phyloP scores from a whole-genome alignment of 2,329 filamentous ascomycete species.

The Xylariomycetidae sp. region DNA sequence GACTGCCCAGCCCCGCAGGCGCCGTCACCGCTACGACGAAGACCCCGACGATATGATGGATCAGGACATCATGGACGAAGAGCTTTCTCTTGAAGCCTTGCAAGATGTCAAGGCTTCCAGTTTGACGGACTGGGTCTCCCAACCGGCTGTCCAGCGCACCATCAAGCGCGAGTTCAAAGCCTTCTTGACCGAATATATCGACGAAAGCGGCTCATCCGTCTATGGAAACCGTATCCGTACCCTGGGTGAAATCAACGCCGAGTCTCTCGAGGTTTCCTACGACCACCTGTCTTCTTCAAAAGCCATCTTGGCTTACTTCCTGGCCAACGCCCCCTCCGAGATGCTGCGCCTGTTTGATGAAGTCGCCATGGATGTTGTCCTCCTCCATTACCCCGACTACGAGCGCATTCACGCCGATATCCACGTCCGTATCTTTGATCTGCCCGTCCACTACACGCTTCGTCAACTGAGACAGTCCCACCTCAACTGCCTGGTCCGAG shows the following conservation, averaged over 20 bases:
- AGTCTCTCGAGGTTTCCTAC: constrained; percentile 93
- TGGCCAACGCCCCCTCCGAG: constrained; percentile 92
- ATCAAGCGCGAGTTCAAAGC: constrained; percentile 96
- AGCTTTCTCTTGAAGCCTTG: constrained; percentile 84
- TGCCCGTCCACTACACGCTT: constrained; percentile 91
- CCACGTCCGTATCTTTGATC: constrained; percentile 90
- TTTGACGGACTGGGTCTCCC: constrained; percentile 90
- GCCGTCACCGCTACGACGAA: constrained; percentile 89
- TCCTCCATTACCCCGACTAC: constrained; percentile 96
- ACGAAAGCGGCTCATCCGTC: constrained; percentile 81
- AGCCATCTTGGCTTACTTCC: constrained; percentile 89
- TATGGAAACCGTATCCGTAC: constrained; percentile 93
- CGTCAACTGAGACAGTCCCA: constrained; percentile 93
- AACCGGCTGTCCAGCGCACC: constrained; percentile 82
- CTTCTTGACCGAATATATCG: constrained; percentile 93
- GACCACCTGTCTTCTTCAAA: constrained; percentile 86
- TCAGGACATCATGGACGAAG: constrained; percentile 91
- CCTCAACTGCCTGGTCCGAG: constrained; percentile 89
- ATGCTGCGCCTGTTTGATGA: constrained; percentile 95
- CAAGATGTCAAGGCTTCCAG: constrained; percentile 90
- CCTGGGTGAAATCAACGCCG: constrained; percentile 94
- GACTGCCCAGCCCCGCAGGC: constrained; percentile 75
- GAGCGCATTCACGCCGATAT: constrained; percentile 97
- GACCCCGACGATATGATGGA: constrained; percentile 89
- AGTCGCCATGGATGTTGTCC: constrained; percentile 91